Percentiles rank a stretch among this genome's conserved stretches.
Evolutionary conservation across 202 grass and related monocot species (phyloP).

Genomic region (Setaria italica): DNA sequence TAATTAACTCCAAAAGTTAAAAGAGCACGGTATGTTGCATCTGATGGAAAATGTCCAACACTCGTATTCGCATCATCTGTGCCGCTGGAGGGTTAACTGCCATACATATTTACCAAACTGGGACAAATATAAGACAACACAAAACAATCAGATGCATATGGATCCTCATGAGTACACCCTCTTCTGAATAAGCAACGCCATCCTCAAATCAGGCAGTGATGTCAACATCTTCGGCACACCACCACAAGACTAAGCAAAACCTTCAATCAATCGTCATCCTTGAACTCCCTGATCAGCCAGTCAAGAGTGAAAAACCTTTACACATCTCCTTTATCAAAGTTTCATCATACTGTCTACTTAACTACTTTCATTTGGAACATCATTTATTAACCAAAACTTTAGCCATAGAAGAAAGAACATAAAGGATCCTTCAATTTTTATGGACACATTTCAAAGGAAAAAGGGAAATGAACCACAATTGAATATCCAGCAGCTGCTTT

Average conservation of each 20-base stretch:
- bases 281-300: slow-evolving; percentile 66
- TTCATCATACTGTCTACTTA: neutral
- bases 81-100: neutral
- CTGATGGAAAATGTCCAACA: neutral
- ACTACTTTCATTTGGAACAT: neutral
- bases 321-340: neutral
- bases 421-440: slow-evolving; percentile 2
- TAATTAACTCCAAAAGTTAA: neutral
- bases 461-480: neutral
- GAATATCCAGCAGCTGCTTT: too few species aligned
- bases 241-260: neutral
- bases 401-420: neutral
- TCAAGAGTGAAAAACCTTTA: slow-evolving; percentile 20
- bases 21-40: slow-evolving; percentile 16
- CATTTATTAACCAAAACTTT: neutral
- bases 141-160: slow-evolving; percentile 42
- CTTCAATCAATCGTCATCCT: slow-evolving; percentile 68
- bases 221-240: neutral
- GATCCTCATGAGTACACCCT: slow-evolving; percentile 28
- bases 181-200: neutral
- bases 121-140: slow-evolving; percentile 36
- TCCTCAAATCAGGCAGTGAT: slow-evolving; percentile 23
- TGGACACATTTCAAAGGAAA: neutral
- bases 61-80: neutral
- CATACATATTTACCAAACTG: slow-evolving; percentile 43